These are phyloP conservation scores for Calonectria ilicicola DNA, from an alignment of 2,329 filamentous ascomycete species.

Conservation along the genomic window DNA sequence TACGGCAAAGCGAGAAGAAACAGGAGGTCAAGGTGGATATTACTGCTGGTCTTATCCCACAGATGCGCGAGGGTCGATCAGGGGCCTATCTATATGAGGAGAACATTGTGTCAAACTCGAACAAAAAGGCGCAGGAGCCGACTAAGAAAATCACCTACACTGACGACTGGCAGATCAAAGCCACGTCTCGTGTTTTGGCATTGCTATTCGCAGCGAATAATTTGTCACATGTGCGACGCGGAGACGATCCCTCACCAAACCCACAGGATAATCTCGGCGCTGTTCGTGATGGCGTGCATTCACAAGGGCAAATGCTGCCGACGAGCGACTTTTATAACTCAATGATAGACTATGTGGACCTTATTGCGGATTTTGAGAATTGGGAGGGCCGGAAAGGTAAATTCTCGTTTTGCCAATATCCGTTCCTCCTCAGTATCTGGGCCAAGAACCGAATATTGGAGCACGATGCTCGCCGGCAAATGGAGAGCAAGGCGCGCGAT, in stretches of 20 bases:
- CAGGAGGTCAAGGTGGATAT: conserved; percentile 70
- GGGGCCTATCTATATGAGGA: conserved; percentile 82
- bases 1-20: conserved; percentile 76
- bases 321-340: conserved; percentile 91
- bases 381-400: conserved; percentile 83
- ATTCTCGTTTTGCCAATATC: conserved; percentile 93
- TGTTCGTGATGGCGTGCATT: conserved; percentile 43
- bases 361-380: conserved; percentile 86
- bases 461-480: conserved; percentile 87
- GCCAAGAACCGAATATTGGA: conserved; percentile 93
- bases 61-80: conserved; percentile 74
- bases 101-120: conserved; percentile 66
- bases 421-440: conserved; percentile 91
- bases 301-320: conserved; percentile 75
- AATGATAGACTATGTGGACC: conserved; percentile 85
- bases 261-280: conserved; percentile 41
- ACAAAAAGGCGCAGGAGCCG: conserved; percentile 67
- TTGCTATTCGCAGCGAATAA: conserved; percentile 87
- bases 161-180: conserved; percentile 92
- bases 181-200: conserved; percentile 82
- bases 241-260: conserved; percentile 36
- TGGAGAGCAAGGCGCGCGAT: conserved; percentile 88
- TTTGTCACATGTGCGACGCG: conserved; percentile 52
- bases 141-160: conserved; percentile 73
- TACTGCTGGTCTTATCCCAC: conserved; percentile 78